Evolutionary conservation across 495 filamentous ascomycete genomes (phyloP), one percentile per base, ranked within the genome.

Genomic region (Xylaria grammica): DNA sequence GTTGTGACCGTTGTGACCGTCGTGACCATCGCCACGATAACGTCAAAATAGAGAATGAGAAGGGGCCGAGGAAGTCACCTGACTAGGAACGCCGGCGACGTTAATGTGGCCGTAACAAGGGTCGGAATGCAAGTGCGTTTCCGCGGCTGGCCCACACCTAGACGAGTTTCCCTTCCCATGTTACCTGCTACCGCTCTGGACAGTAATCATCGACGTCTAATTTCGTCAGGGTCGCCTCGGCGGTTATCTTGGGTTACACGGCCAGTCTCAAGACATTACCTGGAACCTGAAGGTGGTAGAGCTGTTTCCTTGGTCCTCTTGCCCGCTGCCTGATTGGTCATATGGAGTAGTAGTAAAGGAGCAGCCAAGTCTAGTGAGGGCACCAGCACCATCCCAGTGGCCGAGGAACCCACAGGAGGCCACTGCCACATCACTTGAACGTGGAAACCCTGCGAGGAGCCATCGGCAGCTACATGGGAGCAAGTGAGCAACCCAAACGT

Each of bases 71-170:
- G 64, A 68, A 61, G 59, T 72, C 70, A 72, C 70, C 70, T 72
- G 70, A 72, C 62, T 40, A 66, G 38, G 58, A 70, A 48, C 53
- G 52, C 55, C 70, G 64, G 70, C 70, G 70, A 70, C 62, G 66
- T 50, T 46, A 50, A 52, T 58, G 65, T 56, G 65, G 34, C 34
- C 46, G 60, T 57, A 65, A 57, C 67, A 70, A 66, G 70, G 70
- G 70, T 72, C 70, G 70, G 70, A 61, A 70, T 72, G 68, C 65
- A 24, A 61, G 46, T 68, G 51, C 67, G 67, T 65, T 70, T 72
- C 70, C 70, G 70, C 70, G 70, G 65, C 49, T 32, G 70, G 67
- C 44, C 70, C 67, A 70, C 66, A 59, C 56, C 56, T 20, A 15
- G 56, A 36, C 55, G 48, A 52, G 49, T 50, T 42, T 57, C 40